Conservation (phyloP, 208 protist species). For the Porcisia hertigi region DNA sequence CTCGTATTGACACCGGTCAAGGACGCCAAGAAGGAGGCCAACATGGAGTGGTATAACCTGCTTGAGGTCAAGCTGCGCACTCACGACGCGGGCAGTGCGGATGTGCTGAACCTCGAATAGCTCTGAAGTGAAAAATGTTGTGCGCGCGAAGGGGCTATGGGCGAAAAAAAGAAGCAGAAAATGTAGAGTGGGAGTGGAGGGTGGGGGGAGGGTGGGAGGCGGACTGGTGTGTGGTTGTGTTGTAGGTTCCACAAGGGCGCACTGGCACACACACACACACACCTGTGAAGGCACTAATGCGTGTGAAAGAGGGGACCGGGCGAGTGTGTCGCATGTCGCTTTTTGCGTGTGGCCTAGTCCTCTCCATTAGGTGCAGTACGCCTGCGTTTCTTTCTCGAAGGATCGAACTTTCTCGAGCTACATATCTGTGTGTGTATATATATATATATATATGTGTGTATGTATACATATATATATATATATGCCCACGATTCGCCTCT, state of each 20-base stretch:
- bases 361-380: too few species aligned
- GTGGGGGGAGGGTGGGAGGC: too few species aligned
- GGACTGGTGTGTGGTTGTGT: background rate
- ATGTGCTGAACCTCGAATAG: slow-evolving; percentile 27
- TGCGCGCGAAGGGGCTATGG: background rate
- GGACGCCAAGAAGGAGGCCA: slow-evolving; percentile 28
- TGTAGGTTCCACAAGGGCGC: background rate
- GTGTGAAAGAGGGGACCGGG: too few species aligned
- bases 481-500: too few species aligned
- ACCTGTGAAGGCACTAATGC: background rate
- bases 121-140: background rate
- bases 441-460: too few species aligned
- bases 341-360: too few species aligned
- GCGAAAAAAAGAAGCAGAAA: background rate
- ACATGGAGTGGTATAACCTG: slow-evolving; percentile 41
- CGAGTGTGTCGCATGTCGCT: too few species aligned
- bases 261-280: slow-evolving; percentile 1
- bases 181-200: background rate
- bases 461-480: too few species aligned
- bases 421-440: too few species aligned
- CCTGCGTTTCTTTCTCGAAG: too few species aligned
- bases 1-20: slow-evolving; percentile 45
- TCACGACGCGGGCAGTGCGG: slow-evolving; percentile 18
- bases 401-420: too few species aligned
- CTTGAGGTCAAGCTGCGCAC: slow-evolving; percentile 49